Evolutionary conservation across 2,329 filamentous ascomycete species (phyloP).

Genomic region (Sporothrix luriei): DNA sequence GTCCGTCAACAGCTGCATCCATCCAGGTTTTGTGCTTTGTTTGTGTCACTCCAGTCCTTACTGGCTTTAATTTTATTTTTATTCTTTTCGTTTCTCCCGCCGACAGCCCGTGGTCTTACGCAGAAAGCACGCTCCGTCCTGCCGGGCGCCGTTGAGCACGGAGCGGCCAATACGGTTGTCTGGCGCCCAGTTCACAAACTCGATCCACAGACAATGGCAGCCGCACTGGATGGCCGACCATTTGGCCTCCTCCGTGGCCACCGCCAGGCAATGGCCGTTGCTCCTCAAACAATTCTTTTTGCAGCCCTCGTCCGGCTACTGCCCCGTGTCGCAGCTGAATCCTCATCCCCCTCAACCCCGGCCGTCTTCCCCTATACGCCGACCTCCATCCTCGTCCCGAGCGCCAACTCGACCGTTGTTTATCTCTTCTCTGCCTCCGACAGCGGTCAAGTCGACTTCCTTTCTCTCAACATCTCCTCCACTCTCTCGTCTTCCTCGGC

Average conservation of each 20-base stretch:
- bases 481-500: constrained; percentile 53
- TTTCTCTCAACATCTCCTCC: constrained; percentile 66
- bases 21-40: constrained; percentile 4
- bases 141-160: constrained; percentile 23
- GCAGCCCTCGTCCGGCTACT: constrained; percentile 28
- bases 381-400: constrained; percentile 67
- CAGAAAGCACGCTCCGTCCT: neutral
- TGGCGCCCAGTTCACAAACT: constrained; percentile 7
- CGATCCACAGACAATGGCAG: constrained; percentile 19
- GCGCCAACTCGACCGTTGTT: constrained; percentile 51
- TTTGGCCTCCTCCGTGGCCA: constrained; percentile 18
- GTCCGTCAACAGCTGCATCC: constrained; percentile 23
- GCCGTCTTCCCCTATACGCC: constrained; percentile 72
- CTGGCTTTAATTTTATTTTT: neutral
- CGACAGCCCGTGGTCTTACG: neutral
- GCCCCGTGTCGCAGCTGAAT: constrained; percentile 20
- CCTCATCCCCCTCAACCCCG: constrained; percentile 41
- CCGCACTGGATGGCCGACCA: constrained; percentile 24
- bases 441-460: constrained; percentile 52
- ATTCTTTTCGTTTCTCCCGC: neutral
- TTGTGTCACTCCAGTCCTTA: neutral
- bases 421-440: constrained; percentile 69
- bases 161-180: constrained; percentile 3
- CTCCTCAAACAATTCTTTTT: constrained; percentile 12
- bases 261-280: neutral